Conservation (phyloP, 148 eudicot genomes). For the Arbutus unedo region DNA sequence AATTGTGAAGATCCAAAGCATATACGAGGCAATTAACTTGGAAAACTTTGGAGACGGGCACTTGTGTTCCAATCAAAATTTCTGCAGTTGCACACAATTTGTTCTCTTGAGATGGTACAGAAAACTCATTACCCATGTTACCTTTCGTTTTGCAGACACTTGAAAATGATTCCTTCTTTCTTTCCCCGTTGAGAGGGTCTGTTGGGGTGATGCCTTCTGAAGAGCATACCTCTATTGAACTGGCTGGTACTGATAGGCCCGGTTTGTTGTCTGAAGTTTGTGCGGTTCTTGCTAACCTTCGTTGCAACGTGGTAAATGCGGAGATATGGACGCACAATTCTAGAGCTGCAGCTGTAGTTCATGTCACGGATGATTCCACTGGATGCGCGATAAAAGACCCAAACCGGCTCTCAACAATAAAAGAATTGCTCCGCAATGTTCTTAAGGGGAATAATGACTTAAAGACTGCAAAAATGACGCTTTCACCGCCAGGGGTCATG, state of each 20-base stretch:
- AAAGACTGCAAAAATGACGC: slow-evolving; percentile 59
- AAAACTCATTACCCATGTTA: not conserved
- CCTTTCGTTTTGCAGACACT: slow-evolving; percentile 41
- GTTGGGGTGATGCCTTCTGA: slow-evolving; percentile 76
- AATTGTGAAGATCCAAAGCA: too few species aligned
- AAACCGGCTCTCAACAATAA: slow-evolving; percentile 53
- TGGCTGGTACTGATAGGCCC: slow-evolving; percentile 76
- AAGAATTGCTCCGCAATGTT: slow-evolving; percentile 60
- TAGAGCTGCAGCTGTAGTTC: slow-evolving; percentile 82
- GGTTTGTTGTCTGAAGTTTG: slow-evolving; percentile 76
- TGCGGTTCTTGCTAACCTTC: slow-evolving; percentile 66
- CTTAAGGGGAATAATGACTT: slow-evolving; percentile 61
- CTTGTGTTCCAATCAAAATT: not conserved
- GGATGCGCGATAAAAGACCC: slow-evolving; percentile 61
- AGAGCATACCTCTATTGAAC: slow-evolving; percentile 74
- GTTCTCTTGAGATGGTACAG: not conserved
- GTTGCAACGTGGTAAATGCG: slow-evolving; percentile 67
- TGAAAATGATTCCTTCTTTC: slow-evolving; percentile 51
- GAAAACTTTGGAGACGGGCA: not conserved
- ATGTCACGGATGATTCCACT: slow-evolving; percentile 58
- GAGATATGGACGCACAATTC: slow-evolving; percentile 94
- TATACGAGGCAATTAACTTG: too few species aligned
- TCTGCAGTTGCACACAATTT: not conserved
- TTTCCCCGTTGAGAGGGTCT: slow-evolving; percentile 49
- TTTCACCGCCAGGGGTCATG: slow-evolving; percentile 56